A percentile compares a stretch with the other conserved stretches of the same genome.
These are phyloP conservation scores for Apium graveolens DNA, from an alignment of 129 eudicot species.

Conservation along the genomic window DNA sequence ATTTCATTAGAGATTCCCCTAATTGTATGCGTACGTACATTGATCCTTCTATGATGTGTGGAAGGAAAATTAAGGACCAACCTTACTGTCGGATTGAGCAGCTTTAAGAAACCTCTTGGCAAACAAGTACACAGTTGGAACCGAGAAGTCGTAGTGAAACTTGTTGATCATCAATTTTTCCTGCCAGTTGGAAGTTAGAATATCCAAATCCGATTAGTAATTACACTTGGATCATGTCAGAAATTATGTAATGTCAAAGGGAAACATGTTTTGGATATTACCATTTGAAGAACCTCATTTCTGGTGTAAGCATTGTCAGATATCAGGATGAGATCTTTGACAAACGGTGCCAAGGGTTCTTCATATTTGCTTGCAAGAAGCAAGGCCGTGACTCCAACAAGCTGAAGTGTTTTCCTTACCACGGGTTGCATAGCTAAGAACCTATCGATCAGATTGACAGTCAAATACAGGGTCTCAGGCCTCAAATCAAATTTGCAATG, in stretches of 20 bases:
- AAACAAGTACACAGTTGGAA: constrained; percentile 74
- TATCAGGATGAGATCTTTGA: no score
- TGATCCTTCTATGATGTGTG: background rate
- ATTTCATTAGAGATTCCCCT: background rate
- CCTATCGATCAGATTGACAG: no score
- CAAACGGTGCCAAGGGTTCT: no score
- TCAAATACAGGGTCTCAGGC: constrained; percentile 63
- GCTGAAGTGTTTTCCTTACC: no score
- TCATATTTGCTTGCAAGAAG: no score
- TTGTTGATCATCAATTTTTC: constrained; percentile 74
- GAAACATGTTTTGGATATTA: background rate
- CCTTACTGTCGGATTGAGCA: constrained; percentile 67
- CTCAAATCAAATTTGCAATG: constrained; percentile 80
- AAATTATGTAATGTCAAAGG: background rate
- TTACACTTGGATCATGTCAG: background rate
- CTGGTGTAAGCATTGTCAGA: no score
- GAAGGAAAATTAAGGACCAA: background rate
- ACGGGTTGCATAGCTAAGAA: no score
- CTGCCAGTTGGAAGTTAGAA: constrained; percentile 24
- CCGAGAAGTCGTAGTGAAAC: constrained; percentile 68
- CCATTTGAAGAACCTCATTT: no score
- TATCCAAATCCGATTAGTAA: no score
- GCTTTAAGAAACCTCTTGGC: constrained; percentile 80
- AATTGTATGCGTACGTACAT: background rate
- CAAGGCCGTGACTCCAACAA: no score